Evolutionary conservation across 2,329 filamentous ascomycete genomes (phyloP), one percentile per base, ranked within the genome.

Genomic region (Neospermospora avenae): DNA sequence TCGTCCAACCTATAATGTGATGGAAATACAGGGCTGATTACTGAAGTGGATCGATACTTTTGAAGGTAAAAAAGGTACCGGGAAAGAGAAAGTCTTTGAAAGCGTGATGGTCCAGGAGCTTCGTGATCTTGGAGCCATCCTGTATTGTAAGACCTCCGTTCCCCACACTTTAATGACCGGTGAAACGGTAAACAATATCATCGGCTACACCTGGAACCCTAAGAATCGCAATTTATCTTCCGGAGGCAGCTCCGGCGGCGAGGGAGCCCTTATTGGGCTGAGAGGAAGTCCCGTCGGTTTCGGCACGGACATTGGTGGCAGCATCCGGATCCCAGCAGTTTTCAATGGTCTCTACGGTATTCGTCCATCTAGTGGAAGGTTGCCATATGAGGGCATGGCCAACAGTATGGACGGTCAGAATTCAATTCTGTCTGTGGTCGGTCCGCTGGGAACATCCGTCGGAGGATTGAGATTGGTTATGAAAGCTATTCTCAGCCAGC

Each of bases 371-470:
- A 66, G 67, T 58, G 74, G 75, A 10, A 67, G 76, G 31, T 67
- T 77, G 35, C 75, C 76, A 0, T 84, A 83, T 59, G 76, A 82
- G 69, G 82, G 80, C 18, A 81, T 82, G 74, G 84, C 85, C 0
- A 88, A 87, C 68, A 78, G 82, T 83, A 71, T 70, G 68, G 68
- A 72, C 55, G 87, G 87, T 0, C 85, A 90, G 66, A 85, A 83
- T 64, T 81, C 78, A 0, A 78, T 88, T 34, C 75, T 84, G 2
- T 87, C 83, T 0, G 83, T 87, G 1, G 79, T 87, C 13, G 88
- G 87, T 0, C 85, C 86, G 0, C 70, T 91, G 14, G 82, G 82
- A 0, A 81, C 81, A 0, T 84, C 81, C 1, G 73, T 81, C 1
- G 76, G 77, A 1, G 81, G 80, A 0, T 67, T 89, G 13, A 79